A percentile compares a stretch with the other conserved stretches of the same genome.
Evolutionary conservation across 805 yeast genomes (phyloP).

Genomic region (Torulaspora maleeae): DNA sequence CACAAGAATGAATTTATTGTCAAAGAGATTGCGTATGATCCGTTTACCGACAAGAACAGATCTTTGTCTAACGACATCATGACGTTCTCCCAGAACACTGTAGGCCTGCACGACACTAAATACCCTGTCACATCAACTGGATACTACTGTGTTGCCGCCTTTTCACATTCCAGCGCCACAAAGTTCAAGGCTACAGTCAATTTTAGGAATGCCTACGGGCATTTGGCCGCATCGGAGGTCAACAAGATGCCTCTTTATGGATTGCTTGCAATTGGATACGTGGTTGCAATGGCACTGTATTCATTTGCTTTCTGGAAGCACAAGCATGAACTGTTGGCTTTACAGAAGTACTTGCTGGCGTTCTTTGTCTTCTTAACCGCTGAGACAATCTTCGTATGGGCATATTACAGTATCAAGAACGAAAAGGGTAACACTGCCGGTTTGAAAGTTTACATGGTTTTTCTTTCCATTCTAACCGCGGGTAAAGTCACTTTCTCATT

Average conservation of each 20-base stretch:
- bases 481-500: constrained; percentile 82
- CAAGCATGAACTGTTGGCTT: constrained; percentile 79
- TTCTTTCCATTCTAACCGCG: constrained; percentile 75
- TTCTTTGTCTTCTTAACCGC: constrained; percentile 76
- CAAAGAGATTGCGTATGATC: constrained; percentile 38
- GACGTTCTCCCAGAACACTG: constrained; percentile 49
- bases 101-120: constrained; percentile 56
- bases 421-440: constrained; percentile 49
- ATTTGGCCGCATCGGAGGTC: constrained; percentile 81
- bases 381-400: constrained; percentile 87
- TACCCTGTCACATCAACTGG: constrained; percentile 76
- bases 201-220: constrained; percentile 90
- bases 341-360: constrained; percentile 85
- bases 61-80: constrained; percentile 52
- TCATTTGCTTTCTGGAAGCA: constrained; percentile 81
- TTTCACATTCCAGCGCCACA: constrained; percentile 39
- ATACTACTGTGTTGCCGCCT: constrained; percentile 84
- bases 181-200: constrained; percentile 64
- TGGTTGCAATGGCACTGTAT: constrained; percentile 74
- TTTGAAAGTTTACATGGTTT: constrained; percentile 67
- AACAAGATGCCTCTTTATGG: constrained; percentile 91
- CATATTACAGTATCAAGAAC: constrained; percentile 81
- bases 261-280: constrained; percentile 74
- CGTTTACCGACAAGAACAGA: constrained; percentile 48
- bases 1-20: constrained; percentile 63